These are phyloP conservation scores for Colletotrichum tabaci DNA, from an alignment of 2,329 filamentous ascomycete genomes.

Conservation along the genomic window DNA sequence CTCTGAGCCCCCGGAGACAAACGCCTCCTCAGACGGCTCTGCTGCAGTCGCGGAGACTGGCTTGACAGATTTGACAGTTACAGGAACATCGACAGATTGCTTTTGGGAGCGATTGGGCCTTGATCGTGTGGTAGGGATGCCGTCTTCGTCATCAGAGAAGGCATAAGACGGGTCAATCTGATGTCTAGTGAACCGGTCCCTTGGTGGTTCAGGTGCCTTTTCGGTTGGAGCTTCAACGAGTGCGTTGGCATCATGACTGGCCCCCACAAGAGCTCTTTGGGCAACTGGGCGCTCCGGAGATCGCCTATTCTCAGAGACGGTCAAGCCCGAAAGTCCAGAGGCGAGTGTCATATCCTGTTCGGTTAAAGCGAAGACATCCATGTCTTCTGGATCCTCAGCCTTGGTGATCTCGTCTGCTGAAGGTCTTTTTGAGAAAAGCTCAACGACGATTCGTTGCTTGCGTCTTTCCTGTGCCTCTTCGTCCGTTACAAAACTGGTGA, in stretches of 20 bases:
- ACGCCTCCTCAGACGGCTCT: background rate
- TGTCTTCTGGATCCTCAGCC: constrained; percentile 26
- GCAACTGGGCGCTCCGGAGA: background rate
- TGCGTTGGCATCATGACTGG: background rate
- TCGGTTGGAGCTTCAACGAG: background rate
- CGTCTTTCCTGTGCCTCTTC: background rate
- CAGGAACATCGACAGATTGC: background rate
- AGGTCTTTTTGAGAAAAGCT: constrained; percentile 18
- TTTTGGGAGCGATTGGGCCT: background rate
- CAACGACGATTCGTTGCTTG: constrained; percentile 21
- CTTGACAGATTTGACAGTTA: background rate
- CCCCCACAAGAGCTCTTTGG: background rate
- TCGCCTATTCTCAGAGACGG: background rate
- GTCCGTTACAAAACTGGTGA: background rate
- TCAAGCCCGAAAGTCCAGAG: background rate
- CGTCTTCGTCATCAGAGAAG: constrained; percentile 47
- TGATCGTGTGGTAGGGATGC: constrained; percentile 25
- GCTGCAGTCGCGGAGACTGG: too few relatives aligned
- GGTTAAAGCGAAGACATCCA: background rate
- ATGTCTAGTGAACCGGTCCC: constrained; percentile 33
- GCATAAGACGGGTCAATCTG: constrained; percentile 43
- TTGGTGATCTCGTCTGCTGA: constrained; percentile 15
- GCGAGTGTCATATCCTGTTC: background rate
- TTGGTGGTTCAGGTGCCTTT: background rate
- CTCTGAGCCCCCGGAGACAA: background rate